These are phyloP conservation scores for Coniferiporia sulphurascens DNA, from an alignment of 1,284 basidiomycete genomes.

Conservation along the genomic window DNA sequence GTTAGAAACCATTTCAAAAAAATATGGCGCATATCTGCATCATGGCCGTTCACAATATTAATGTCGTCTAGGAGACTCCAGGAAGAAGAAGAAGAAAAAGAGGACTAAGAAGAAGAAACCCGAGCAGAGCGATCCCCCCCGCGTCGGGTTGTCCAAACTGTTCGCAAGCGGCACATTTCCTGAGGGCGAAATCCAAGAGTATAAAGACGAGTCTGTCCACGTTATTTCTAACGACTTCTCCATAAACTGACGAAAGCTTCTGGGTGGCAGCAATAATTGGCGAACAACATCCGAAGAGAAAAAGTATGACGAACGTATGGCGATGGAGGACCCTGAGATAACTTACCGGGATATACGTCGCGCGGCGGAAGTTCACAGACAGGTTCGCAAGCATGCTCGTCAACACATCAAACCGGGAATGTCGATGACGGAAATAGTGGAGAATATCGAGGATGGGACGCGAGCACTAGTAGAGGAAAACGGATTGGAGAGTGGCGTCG, in stretches of 20 bases:
- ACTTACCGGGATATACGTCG: constrained; percentile 89
- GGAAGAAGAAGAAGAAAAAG: constrained; percentile 94
- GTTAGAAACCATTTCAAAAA: not conserved
- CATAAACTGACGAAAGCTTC: constrained; percentile 11
- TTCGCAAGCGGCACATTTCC: constrained; percentile 87
- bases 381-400: constrained; percentile 82
- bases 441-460: constrained; percentile 90
- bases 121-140: constrained; percentile 91
- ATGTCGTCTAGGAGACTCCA: constrained; percentile 33
- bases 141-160: constrained; percentile 84
- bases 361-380: constrained; percentile 94
- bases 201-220: constrained; percentile 76
- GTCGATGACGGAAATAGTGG: constrained; percentile 92
- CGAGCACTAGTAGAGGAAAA: constrained; percentile 89
- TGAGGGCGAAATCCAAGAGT: constrained; percentile 88
- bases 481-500: constrained; percentile 82
- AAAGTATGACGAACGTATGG: constrained; percentile 75
- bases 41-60: constrained; percentile 16
- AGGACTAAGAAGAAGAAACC: constrained; percentile 82
- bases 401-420: constrained; percentile 89
- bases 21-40: not conserved
- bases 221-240: not conserved
- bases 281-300: constrained; percentile 91
- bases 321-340: constrained; percentile 72
- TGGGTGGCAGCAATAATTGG: constrained; percentile 58